These are phyloP conservation scores for Kwoniella heveanensis DNA, from an alignment of 768 basidiomycete genomes.

Conservation along the genomic window DNA sequence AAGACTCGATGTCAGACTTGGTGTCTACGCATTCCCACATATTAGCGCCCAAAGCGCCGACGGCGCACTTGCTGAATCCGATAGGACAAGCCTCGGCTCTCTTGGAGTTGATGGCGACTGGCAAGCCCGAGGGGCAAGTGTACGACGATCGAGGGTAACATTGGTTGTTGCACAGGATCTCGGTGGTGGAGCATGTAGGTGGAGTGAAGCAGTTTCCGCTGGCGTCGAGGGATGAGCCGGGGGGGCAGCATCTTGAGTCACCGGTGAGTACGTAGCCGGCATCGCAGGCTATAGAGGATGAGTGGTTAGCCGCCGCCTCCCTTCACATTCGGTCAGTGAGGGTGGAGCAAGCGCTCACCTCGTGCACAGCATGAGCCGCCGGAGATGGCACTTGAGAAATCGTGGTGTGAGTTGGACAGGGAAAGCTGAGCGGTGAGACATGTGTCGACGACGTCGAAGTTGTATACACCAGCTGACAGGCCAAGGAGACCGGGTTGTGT, in stretches of 20 bases:
- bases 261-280: constrained; percentile 23
- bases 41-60: constrained; percentile 6
- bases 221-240: constrained; percentile 10
- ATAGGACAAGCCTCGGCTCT: constrained; percentile 13
- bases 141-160: constrained; percentile 25
- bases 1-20: constrained; percentile 38
- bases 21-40: constrained; percentile 45
- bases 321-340: no score
- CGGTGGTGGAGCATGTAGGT: constrained; percentile 20
- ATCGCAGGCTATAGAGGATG: constrained; percentile 26
- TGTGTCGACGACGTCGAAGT: constrained; percentile 22
- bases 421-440: constrained; percentile 17
- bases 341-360: constrained; percentile 20
- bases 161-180: constrained; percentile 25
- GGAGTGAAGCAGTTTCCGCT: constrained; percentile 17
- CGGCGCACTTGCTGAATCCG: constrained; percentile 16
- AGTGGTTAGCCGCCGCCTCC: no score
- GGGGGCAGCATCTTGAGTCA: constrained; percentile 11
- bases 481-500: constrained; percentile 24
- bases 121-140: constrained; percentile 30
- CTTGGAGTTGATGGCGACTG: constrained; percentile 6
- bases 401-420: constrained; percentile 21
- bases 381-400: constrained; percentile 5
- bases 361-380: constrained; percentile 30
- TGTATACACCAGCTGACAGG: constrained; percentile 20